Conservation (phyloP, 2,329 filamentous ascomycete genomes). For the Pyrenophora tritici-repentis region DNA sequence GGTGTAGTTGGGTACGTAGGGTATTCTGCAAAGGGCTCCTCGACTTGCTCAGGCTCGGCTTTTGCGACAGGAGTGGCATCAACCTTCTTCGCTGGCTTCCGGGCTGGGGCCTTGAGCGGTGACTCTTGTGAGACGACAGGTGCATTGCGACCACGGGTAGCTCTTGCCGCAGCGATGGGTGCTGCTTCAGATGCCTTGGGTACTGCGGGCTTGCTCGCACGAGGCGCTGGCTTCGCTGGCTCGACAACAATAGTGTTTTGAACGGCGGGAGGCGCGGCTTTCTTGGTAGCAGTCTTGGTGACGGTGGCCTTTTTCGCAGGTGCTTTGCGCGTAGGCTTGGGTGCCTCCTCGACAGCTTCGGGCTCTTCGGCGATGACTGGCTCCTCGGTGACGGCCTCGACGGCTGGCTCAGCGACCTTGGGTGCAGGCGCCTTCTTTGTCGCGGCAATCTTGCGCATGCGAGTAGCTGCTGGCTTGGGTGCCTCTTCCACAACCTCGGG, state of each 20-base stretch:
- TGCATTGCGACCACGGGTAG: conserved; percentile 30
- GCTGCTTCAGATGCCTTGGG: conserved; percentile 17
- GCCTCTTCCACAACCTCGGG: conserved; percentile 17
- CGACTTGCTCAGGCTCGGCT: conserved; percentile 13
- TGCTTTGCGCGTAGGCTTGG: conserved; percentile 29
- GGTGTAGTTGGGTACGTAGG: conserved; percentile 34
- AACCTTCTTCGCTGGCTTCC: conserved; percentile 31
- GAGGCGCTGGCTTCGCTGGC: conserved; percentile 24
- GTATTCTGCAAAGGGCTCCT: conserved; percentile 20
- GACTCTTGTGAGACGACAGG: conserved; percentile 24
- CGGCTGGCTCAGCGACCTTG: conserved; percentile 13
- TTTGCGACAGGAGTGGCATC: conserved; percentile 18
- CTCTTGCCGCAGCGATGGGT: conserved; percentile 19
- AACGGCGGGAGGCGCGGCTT: conserved; percentile 7
- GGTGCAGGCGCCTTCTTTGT: conserved; percentile 22
- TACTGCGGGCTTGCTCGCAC: conserved; percentile 25
- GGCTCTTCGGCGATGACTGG: conserved; percentile 6
- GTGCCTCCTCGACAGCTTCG: conserved; percentile 11
- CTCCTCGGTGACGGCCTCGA: conserved; percentile 7
- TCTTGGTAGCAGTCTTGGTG: conserved; percentile 20
- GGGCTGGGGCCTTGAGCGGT: conserved; percentile 35
- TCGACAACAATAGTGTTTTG: conserved; percentile 17
- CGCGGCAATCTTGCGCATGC: conserved; percentile 26
- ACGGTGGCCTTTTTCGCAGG: conserved; percentile 21
- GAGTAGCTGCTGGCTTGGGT: conserved; percentile 23